Conservation (phyloP, 2,329 filamentous ascomycete species). For the Elsinoe arachidis region DNA sequence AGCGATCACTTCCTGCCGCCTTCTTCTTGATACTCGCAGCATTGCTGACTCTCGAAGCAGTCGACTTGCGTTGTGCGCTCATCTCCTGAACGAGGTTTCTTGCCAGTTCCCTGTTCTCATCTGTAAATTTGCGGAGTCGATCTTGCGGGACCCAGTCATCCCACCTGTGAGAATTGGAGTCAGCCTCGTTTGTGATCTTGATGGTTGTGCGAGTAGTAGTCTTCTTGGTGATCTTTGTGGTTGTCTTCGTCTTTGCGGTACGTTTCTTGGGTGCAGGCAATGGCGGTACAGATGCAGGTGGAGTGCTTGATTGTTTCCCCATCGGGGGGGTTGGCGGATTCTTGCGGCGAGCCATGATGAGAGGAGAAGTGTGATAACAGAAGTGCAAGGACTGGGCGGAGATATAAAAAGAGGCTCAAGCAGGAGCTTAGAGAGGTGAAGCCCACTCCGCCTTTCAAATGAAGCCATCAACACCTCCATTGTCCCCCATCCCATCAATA, state of each 20-base stretch:
- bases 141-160: constrained; percentile 97
- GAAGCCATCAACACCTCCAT: not conserved
- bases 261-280: not conserved
- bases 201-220: not conserved
- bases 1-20: constrained; percentile 47
- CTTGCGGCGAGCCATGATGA: constrained; percentile 5
- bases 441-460: not conserved
- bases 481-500: not conserved
- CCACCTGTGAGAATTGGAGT: constrained; percentile 51
- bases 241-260: not conserved
- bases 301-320: not conserved
- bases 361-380: not conserved
- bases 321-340: not conserved
- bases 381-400: not conserved
- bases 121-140: constrained; percentile 84
- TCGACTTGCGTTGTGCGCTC: constrained; percentile 48
- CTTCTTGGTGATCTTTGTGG: not conserved
- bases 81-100: constrained; percentile 61
- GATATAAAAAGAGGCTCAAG: not conserved
- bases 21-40: constrained; percentile 45
- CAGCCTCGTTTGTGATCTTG: not conserved
- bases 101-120: constrained; percentile 89
- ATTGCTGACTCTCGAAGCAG: constrained; percentile 32
- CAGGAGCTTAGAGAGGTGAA: not conserved
- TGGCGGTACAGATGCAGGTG: not conserved